A percentile compares a stretch with the other conserved stretches of the same genome.
Evolutionary conservation across 768 basidiomycete genomes (phyloP).

Genomic region (Suillus alpinus): DNA sequence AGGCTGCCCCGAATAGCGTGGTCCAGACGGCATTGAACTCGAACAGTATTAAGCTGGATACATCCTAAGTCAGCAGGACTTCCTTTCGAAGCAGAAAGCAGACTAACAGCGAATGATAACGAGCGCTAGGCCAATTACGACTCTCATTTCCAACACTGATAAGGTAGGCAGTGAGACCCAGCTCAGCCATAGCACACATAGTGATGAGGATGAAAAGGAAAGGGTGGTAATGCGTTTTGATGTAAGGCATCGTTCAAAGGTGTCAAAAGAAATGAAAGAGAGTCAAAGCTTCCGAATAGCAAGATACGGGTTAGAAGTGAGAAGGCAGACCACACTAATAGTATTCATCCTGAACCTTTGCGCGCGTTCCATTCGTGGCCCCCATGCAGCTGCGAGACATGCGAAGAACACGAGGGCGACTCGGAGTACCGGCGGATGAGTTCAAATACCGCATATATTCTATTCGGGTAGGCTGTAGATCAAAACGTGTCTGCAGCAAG

Average conservation of each 20-base stretch:
- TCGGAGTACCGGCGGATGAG: not conserved
- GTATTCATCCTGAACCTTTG: conserved; percentile 22
- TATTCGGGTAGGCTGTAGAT: not conserved
- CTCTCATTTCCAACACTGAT: conserved; percentile 66
- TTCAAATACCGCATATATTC: not conserved
- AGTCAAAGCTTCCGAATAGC: conserved; percentile 2
- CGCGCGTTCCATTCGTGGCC: conserved; percentile 20
- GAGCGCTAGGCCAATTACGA: conserved; percentile 55
- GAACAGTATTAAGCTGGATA: conserved; percentile 50
- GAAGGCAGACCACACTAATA: conserved; percentile 5
- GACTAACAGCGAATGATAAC: conserved; percentile 65
- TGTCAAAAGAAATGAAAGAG: conserved; percentile 8
- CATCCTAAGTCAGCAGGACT: conserved; percentile 8
- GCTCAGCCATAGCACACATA: conserved; percentile 64
- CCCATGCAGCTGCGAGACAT: conserved; percentile 17
- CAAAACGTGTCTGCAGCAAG: conserved; percentile 4
- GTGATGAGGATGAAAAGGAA: conserved; percentile 64
- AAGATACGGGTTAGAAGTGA: not conserved
- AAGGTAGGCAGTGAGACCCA: conserved; percentile 72
- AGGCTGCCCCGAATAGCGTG: conserved; percentile 64
- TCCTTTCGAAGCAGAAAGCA: not conserved
- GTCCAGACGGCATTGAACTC: conserved; percentile 75
- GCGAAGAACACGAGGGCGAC: conserved; percentile 31
- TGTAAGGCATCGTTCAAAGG: conserved; percentile 34
- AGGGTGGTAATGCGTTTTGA: conserved; percentile 58